These are phyloP conservation scores for Fusarium mangiferae DNA, from an alignment of 2,329 filamentous ascomycete species.

Conservation along the genomic window DNA sequence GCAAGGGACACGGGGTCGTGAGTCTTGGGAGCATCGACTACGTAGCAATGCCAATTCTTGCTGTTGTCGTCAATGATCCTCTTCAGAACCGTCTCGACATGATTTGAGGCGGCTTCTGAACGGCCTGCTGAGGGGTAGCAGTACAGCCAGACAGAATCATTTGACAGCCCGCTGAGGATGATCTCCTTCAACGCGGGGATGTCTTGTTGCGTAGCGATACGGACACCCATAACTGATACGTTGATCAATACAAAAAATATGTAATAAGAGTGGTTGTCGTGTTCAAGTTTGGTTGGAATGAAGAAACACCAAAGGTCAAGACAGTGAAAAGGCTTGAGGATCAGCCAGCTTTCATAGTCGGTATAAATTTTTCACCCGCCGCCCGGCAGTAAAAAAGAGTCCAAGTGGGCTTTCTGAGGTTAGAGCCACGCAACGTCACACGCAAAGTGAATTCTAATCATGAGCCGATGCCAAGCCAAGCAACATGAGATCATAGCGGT, in stretches of 20 bases:
- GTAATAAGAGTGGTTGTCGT: not conserved
- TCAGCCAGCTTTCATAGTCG: slow-evolving; percentile 10
- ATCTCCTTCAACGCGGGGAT: slow-evolving; percentile 31
- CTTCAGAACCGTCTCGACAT: slow-evolving; percentile 20
- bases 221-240: slow-evolving; percentile 21
- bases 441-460: slow-evolving; percentile 23
- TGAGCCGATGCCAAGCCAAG: slow-evolving; percentile 31
- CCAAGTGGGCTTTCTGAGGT: slow-evolving; percentile 16
- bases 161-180: slow-evolving; percentile 25
- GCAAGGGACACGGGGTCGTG: slow-evolving; percentile 29
- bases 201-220: slow-evolving; percentile 25
- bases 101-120: slow-evolving; percentile 7
- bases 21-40: slow-evolving; percentile 28
- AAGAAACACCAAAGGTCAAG: not conserved
- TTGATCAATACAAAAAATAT: not conserved
- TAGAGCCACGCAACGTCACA: slow-evolving; percentile 38
- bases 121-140: slow-evolving; percentile 16
- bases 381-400: slow-evolving; percentile 3
- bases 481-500: slow-evolving; percentile 26
- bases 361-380: slow-evolving; percentile 10
- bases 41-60: slow-evolving; percentile 26
- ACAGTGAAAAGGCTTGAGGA: not conserved
- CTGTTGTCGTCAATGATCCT: slow-evolving; percentile 21
- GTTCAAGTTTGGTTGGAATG: not conserved
- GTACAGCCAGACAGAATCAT: slow-evolving; percentile 32